Base-by-base conservation (phyloP, 1,284 basidiomycete species). In the Kalmanozyma brasiliensis region DNA sequence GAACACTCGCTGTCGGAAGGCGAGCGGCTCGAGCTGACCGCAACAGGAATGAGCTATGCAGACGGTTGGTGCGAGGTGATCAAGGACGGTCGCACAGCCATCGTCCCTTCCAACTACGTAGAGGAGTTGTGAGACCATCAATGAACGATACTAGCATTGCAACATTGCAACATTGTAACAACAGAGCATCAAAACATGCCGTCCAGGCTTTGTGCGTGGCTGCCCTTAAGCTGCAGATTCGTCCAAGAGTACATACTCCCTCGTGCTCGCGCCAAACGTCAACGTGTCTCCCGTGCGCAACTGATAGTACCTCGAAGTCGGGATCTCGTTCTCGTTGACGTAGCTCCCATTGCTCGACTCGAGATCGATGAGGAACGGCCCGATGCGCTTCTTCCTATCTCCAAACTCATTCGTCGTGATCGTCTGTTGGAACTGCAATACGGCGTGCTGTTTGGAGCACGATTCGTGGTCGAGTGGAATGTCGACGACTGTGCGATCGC, bases 371-470 rank as follows among this genome's bases (percentile, higher is more conserved):
- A 94, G 93, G 70, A 34, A 70, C 24, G 73, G 71, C 61, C 68
- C 58, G 16, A 77, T 62, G 20, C 43, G 52, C 37, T 64, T 86
- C 78, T 91, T 93, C 8, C 87, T 85, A 52, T 87, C 88, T 3
- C 95, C 95, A 75, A 89, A 92, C 80, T 98, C 93, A 81, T 95
- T 91, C 77, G 90, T 91, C 75, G 91, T 89, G 66, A 88, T 88
- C 2, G 95, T 87, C 77, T 90, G 89, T 20, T 95, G 90, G 84
- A 91, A 94, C 84, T 99, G 96, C 34, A 98, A 90, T 4, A 90
- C 96, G 20, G 95, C 94, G 79, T 99, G 96, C 82, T 99, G 96
- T 82, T 99, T 99, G 1, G 95, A 98, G 74, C 92, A 94, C 5
- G 94, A 98, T 1, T 94, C 94, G 81, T 99, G 95, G 61, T 95